Base-by-base conservation (phyloP, 169 alveolate genomes). In the Plasmodium vivax region DNA sequence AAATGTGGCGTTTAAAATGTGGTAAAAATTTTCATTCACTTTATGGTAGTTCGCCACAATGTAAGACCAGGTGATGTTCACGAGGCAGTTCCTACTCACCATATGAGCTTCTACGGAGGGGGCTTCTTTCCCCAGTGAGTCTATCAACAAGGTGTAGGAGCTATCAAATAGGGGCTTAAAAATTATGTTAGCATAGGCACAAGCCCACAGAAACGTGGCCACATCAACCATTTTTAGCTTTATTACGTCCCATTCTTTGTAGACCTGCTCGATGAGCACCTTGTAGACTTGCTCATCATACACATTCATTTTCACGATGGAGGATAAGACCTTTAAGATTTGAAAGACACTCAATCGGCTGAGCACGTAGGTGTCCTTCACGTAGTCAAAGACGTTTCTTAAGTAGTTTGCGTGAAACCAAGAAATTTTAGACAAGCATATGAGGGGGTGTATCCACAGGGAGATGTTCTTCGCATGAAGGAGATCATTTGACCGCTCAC, bases 41-140 rank as follows among this genome's bases (percentile, higher is more conserved):
- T 75, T 87, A 56, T 87, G 93, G 77, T 87, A 87, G 43, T 87
- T 87, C 14, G 87, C 93, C 1, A 87, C 93, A 14, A 87, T 87
- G 68, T 75, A 87, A 1, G 93, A 75, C 93, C 93, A 87, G 16
- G 93, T 51, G 27, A 87, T 87, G 45, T 87, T 87, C 9, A 87
- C 93, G 56, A 87, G 81, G 81, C 93, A 87, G 47, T 87, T 87
- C 58, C 58, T 85, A 56, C 81, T 75, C 72, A 83, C 23, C n/a
- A 74, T 32, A 54, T 36, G 56, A 87, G 75, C 27, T 0, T 68
- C 72, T 62, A 27, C 14, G 9, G 27, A 23, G 8, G 27, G 10
- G 5, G 58, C 19, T 51, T 87, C 16, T 12, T 51, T 75, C 5
- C 34, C 34, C 38, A 87, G 34, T 1, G 81, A 10, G 43, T 77